Evolutionary conservation across 306 rosid species (phyloP).

Genomic region (Echinosophora koreensis): DNA sequence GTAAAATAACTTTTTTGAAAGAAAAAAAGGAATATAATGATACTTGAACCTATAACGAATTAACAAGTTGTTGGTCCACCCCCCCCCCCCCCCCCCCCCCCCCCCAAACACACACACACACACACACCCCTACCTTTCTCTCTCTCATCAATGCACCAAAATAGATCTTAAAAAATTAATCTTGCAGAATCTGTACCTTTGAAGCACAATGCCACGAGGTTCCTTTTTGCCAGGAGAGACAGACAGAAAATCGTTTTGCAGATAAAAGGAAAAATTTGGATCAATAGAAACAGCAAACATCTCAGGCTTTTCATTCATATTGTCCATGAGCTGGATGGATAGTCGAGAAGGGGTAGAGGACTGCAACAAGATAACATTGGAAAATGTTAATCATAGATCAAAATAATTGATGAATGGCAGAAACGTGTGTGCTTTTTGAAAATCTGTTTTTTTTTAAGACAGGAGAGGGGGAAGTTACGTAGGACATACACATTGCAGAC

Average conservation of each 20-base stretch:
- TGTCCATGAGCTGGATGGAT: constrained; percentile 94
- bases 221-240: constrained; percentile 72
- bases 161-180: background rate
- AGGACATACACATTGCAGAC: constrained; percentile 81
- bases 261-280: constrained; percentile 89
- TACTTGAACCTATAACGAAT: background rate
- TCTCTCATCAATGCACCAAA: constrained; percentile 18
- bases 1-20: background rate
- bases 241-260: constrained; percentile 79
- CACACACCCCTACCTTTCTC: too few relatives aligned
- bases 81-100: background rate
- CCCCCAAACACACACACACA: too few relatives aligned
- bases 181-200: constrained; percentile 62
- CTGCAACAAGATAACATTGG: constrained; percentile 57
- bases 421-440: background rate
- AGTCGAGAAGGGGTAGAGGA: constrained; percentile 61
- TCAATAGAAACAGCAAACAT: constrained; percentile 87
- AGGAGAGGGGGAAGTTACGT: background rate
- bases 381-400: constrained; percentile 28
- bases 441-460: background rate
- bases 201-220: constrained; percentile 68
- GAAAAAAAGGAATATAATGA: background rate
- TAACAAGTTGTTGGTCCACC: background rate
- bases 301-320: constrained; percentile 86
- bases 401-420: constrained; percentile 6